Evolutionary conservation across 2,329 filamentous ascomycete genomes (phyloP).

Genomic region (Fusarium sp.): DNA sequence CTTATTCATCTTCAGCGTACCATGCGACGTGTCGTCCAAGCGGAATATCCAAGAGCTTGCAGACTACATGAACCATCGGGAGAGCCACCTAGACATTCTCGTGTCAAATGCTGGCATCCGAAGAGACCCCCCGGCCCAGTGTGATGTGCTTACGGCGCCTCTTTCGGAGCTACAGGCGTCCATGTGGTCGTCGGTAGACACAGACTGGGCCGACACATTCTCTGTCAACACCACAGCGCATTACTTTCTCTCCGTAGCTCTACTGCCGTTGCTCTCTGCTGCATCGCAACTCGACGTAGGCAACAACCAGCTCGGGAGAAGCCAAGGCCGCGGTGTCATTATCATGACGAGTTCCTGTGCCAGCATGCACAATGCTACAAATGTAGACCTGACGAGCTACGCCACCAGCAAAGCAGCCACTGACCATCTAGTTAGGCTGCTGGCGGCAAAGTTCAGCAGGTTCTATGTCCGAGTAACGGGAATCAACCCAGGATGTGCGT

Average conservation of each 20-base stretch:
- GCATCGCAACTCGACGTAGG: slow-evolving; percentile 47
- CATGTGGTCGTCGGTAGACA: slow-evolving; percentile 57
- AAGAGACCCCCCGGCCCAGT: slow-evolving; percentile 56
- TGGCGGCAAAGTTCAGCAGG: slow-evolving; percentile 59
- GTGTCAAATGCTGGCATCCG: slow-evolving; percentile 63
- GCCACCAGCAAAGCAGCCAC: slow-evolving; percentile 63
- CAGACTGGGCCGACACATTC: slow-evolving; percentile 60
- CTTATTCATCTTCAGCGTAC: slow-evolving; percentile 32
- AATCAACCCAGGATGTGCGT: slow-evolving; percentile 50
- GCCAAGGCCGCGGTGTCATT: slow-evolving; percentile 57
- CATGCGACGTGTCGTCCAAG: slow-evolving; percentile 57
- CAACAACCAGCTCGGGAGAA: slow-evolving; percentile 5
- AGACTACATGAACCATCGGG: slow-evolving; percentile 46
- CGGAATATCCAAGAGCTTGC: slow-evolving; percentile 52
- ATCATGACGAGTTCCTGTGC: slow-evolving; percentile 64
- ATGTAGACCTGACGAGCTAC: slow-evolving; percentile 64
- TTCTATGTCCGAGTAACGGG: slow-evolving; percentile 49
- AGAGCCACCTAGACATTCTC: slow-evolving; percentile 59
- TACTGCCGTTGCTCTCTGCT: slow-evolving; percentile 56
- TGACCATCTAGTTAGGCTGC: slow-evolving; percentile 61
- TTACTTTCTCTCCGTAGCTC: slow-evolving; percentile 60
- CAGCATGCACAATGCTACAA: slow-evolving; percentile 64
- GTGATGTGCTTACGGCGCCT: slow-evolving; percentile 56
- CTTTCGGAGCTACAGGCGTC: slow-evolving; percentile 57
- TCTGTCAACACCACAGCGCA: slow-evolving; percentile 61